These are phyloP conservation scores for Corynespora cassiicola DNA, from an alignment of 2,329 filamentous ascomycete genomes.

Conservation along the genomic window DNA sequence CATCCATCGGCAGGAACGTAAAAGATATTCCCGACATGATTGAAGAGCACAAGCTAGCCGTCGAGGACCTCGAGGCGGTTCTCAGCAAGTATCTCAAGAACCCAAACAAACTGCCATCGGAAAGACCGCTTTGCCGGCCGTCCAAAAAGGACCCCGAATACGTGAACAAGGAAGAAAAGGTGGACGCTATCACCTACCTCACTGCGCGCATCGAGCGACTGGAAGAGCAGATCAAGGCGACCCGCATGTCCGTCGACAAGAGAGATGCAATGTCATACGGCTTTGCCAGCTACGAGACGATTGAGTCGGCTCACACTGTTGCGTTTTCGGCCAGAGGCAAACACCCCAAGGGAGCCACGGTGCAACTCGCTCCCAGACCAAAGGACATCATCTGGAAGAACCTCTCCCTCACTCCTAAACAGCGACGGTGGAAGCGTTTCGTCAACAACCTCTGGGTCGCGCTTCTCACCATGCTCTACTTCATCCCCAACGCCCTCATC, in stretches of 20 bases:
- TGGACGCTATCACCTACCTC: slow-evolving; percentile 94
- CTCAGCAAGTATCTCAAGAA: slow-evolving; percentile 91
- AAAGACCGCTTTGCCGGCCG: slow-evolving; percentile 78
- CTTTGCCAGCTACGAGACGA: slow-evolving; percentile 91
- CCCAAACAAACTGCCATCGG: slow-evolving; percentile 77
- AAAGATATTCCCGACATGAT: slow-evolving; percentile 88
- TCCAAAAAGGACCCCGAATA: slow-evolving; percentile 74
- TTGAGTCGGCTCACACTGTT: slow-evolving; percentile 85
- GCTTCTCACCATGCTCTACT: slow-evolving; percentile 82
- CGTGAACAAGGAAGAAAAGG: slow-evolving; percentile 72
- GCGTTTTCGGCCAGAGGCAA: slow-evolving; percentile 83
- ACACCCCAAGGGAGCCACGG: slow-evolving; percentile 77
- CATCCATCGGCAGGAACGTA: slow-evolving; percentile 87
- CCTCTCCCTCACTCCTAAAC: slow-evolving; percentile 72
- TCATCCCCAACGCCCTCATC: slow-evolving; percentile 91
- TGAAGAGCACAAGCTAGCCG: slow-evolving; percentile 79
- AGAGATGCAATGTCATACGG: slow-evolving; percentile 89
- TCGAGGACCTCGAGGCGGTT: slow-evolving; percentile 81
- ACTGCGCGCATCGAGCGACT: slow-evolving; percentile 83
- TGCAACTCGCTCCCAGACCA: slow-evolving; percentile 81
- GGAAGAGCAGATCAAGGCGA: slow-evolving; percentile 83
- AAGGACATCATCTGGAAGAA: slow-evolving; percentile 98
- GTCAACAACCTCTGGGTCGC: slow-evolving; percentile 86
- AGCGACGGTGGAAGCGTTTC: slow-evolving; percentile 74
- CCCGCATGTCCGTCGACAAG: slow-evolving; percentile 81